Percentiles rank a stretch among this genome's conserved stretches.
Evolutionary conservation across 169 alveolate genomes (phyloP).

Genomic region (Plasmodium gonderi): DNA sequence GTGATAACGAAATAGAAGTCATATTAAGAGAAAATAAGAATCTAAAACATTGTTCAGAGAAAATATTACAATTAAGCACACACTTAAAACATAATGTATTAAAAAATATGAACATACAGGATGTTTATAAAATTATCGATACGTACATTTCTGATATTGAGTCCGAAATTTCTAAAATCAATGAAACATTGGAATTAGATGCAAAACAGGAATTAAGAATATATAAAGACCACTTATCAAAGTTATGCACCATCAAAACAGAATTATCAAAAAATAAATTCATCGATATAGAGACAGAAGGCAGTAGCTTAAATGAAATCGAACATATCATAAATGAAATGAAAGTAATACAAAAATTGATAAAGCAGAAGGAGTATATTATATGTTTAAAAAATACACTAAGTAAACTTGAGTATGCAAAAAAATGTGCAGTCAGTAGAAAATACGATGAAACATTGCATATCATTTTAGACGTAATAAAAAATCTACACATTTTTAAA

Average conservation of each 20-base stretch:
- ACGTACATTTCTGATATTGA: slow-evolving; percentile 12
- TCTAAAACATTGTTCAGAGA: slow-evolving; percentile 11
- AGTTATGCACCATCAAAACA: slow-evolving; percentile 2
- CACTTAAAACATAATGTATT: slow-evolving; percentile 6
- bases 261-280: slow-evolving; percentile 18
- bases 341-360: slow-evolving; percentile 38
- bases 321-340: slow-evolving; percentile 65
- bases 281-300: slow-evolving; percentile 6
- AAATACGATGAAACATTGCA: slow-evolving; percentile 37
- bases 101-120: slow-evolving; percentile 1
- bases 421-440: slow-evolving; percentile 56
- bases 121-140: slow-evolving; percentile 30
- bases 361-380: slow-evolving; percentile 50
- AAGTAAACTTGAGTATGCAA: slow-evolving; percentile 41
- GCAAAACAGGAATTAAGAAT: slow-evolving; percentile 24
- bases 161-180: slow-evolving; percentile 9
- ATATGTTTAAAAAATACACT: slow-evolving; percentile 32
- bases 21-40: slow-evolving; percentile 20
- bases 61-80: slow-evolving; percentile 1
- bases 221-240: neutral
- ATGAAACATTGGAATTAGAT: slow-evolving; percentile 7
- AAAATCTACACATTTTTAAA: slow-evolving; percentile 32
- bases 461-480: slow-evolving; percentile 38
- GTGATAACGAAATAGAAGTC: neutral
- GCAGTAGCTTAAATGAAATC: neutral